Evolutionary conservation across 139 green algal genomes (phyloP), one percentile per base, ranked within the genome.

Genomic region (Tetradesmus lagerheimii): DNA sequence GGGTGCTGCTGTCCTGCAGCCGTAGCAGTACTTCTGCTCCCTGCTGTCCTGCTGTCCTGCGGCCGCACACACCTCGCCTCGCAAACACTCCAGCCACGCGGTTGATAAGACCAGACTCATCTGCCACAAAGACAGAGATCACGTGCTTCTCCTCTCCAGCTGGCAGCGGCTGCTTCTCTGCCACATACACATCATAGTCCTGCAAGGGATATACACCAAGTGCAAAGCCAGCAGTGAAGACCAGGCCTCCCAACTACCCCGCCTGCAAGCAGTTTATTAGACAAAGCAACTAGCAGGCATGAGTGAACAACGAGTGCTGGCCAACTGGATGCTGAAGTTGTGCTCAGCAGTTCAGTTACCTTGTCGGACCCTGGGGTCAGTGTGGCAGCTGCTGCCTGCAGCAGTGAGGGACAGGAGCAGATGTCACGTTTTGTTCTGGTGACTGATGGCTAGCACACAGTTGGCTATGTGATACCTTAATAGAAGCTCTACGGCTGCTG

Each of bases 61-160:
- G 41, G 41, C 41, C 14, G 29, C n/a, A 43, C 87, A 11, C 80
- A 94, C 97, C 96, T 93, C 97, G 89, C 47, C 97, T 90, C 0
- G 97, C 98, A 92, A 99, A 99, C 38, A 99, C 98, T 62, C 98
- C 98, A 11, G 98, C 96, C 9, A 99, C 97, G 27, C 98, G 94
- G 93, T 99, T 99, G 93, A 99, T 99, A 53, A 99, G 94, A 41
- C 98, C 98, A n/a, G 95, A 92, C 92, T 99, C 98, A 90, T 99
- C 98, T 0, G 96, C 96, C 14, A 99, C 98, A 93, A 99, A 99
- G 25, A 99, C 95, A 12, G 94, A 97, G 39, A 99, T 94, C n/a
- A 96, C 96, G 93, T 99, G 97, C 91, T 99, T 99, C 66, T 94
- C 90, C 91, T 97, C 94, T 20, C 96, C 97, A 88, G 96, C 96